Base-by-base conservation (phyloP, 2,329 filamentous ascomycete species). In the Diaporthe citriasiana region DNA sequence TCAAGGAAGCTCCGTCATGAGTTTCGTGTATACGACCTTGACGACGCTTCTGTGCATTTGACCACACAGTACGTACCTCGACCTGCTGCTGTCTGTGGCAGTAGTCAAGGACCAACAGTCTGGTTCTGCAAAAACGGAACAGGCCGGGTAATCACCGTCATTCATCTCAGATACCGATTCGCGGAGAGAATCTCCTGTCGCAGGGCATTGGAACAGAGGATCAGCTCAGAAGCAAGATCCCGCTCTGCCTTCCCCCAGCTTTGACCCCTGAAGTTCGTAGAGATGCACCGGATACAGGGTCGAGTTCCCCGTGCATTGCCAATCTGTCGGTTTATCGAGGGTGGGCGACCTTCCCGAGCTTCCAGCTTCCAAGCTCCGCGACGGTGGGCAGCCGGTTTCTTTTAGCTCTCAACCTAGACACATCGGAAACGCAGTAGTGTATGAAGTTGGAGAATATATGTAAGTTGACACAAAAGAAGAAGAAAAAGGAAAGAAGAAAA, bases 261-360 rank as follows among this genome's bases (percentile, higher is more conserved):
- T 35, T 70, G 55, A 60, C 69, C 69, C 69, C 69, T 60, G 55
- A 60, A 35, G 47, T 60, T 57, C 33, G 40, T 40, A n/a, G 68
- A 40, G 30, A 50, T 50, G 30, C 30, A 38, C 27, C 40, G 68
- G 68, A 60, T 50, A 50, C 38, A 59, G 40, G 55, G 15, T 59
- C 40, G 30, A 38, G 22, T 53, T 66, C 45, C 63, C 63, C 63
- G 63, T 66, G 30, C 33, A 22, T 51, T 66, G 63, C 63, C 45
- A 66, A 66, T 51, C 63, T 38, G 45, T 63, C 45, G 45, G 45
- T 66, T 51, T 66, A 45, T n/a, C 63, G 45, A 66, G 19, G 22
- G 38, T 45, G 17, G 27, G 42, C 40, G n/a, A 50, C 63, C 19
- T 35, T 33, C 60, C 60, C 40, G 40, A 63, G 59, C 40, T 35